Evolutionary conservation across 371 early-diverging fungal genomes (phyloP), one percentile per base, ranked within the genome.

Genomic region (Coemansia sp.): DNA sequence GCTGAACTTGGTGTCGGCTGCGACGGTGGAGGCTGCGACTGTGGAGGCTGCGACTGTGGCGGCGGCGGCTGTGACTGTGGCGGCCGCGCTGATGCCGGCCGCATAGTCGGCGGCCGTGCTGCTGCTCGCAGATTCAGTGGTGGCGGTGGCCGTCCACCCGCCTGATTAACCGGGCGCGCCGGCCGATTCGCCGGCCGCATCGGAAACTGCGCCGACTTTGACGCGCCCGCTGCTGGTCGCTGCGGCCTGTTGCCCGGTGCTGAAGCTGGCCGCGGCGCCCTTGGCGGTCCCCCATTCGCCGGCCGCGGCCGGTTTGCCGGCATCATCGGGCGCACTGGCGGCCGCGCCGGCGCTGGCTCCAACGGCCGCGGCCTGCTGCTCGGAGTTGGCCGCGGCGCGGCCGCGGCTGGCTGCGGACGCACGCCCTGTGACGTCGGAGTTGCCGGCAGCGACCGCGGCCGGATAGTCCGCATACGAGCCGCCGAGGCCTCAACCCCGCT

Each of bases 381-480:
- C 9, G 36, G 4, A 34, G 35, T 16, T 13, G 53, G 34, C 35
- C 48, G n/a, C 3, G n/a, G 45, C 45, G 6, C 13, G 6, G 45
- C 11, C 20, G 45, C 48, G 8, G 48, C 7, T 26, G 48, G 7
- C 7, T 5, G 38, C 20, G 53, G 53, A 6, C 53, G 53, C n/a
- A 20, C n/a, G 16, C 32, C n/a, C 13, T 35, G 10, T 13, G 48
- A 5, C 1, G 48, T 42, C 5, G 42, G 13, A 16, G 42, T 30
- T 9, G 56, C 30, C 2, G 56, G 20, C 13, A 20, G 10, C 2
- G 38, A 3, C 35, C 57, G 38, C 1, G 63, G 63, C 43, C 50
- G 63, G 20, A 63, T 57, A 14, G 56, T 50, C 16, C 57, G 57
- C n/a, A 51, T 57, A 1, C 63, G 49, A 30, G 63, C 63, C 16